A percentile compares a stretch with the other conserved stretches of the same genome.
phyloP scores from a whole-genome alignment of 371 early-diverging fungal genomes.

The Capillidium rhysosporum region DNA sequence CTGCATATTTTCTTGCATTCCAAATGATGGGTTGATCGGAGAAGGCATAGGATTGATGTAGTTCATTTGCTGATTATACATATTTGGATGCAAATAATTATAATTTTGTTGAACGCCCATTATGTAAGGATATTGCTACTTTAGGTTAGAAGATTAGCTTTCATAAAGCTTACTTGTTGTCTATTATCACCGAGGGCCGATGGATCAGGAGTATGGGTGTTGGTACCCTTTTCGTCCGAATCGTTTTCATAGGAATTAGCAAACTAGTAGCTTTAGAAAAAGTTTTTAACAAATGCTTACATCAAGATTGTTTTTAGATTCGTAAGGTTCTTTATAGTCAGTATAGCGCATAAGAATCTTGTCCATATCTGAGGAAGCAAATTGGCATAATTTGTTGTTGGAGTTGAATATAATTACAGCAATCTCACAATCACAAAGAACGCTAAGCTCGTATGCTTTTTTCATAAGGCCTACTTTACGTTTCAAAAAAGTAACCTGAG shows the following conservation, averaged over 20 bases:
- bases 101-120: neutral
- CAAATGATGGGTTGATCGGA: neutral
- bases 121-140: neutral
- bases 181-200: neutral
- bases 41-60: neutral
- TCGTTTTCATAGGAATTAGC: neutral
- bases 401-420: slow-evolving; percentile 83
- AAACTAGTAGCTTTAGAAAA: neutral
- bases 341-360: slow-evolving; percentile 80
- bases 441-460: slow-evolving; percentile 95
- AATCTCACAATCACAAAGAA: slow-evolving; percentile 93
- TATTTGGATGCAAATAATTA: neutral
- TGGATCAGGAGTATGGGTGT: neutral
- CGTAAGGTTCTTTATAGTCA: slow-evolving; percentile 25
- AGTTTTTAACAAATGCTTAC: neutral
- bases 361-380: slow-evolving; percentile 80
- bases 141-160: neutral
- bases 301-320: neutral
- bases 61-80: neutral
- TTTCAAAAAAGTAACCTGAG: slow-evolving; percentile 88
- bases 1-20: neutral
- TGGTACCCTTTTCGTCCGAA: neutral
- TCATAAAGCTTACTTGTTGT: neutral
- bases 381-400: slow-evolving; percentile 82
- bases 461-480: slow-evolving; percentile 97